These are phyloP conservation scores for Meripilus lineatus DNA, from an alignment of 1,284 basidiomycete species.

Conservation along the genomic window DNA sequence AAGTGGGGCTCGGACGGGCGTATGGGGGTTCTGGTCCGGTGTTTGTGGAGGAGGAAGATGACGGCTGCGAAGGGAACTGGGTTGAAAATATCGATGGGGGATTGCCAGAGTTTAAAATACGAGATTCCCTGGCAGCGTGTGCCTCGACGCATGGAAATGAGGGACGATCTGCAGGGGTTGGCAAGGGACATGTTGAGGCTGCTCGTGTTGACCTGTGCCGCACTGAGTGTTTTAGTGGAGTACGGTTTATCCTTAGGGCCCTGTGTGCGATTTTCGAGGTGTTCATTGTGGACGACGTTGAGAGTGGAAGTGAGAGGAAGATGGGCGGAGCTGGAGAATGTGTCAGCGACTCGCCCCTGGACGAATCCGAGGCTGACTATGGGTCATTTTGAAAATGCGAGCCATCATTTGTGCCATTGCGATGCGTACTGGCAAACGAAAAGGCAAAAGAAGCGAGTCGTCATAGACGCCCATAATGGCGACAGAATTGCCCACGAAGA, in stretches of 20 bases:
- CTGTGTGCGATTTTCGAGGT: conserved; percentile 13
- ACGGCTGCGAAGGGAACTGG: conserved; percentile 15
- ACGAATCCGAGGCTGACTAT: no score
- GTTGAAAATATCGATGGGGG: conserved; percentile 18
- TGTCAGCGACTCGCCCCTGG: no score
- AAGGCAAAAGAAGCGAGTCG: no score
- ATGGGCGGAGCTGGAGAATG: no score
- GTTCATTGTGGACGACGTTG: conserved; percentile 15
- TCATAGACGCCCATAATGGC: no score
- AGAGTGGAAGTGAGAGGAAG: background rate
- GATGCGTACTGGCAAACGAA: no score
- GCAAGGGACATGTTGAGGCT: conserved; percentile 22
- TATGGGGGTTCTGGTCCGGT: conserved; percentile 76
- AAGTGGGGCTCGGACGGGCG: conserved; percentile 64
- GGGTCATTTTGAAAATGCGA: no score
- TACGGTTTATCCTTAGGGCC: conserved; percentile 15
- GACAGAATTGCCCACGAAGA: no score
- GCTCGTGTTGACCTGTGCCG: conserved; percentile 19
- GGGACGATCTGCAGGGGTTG: conserved; percentile 29
- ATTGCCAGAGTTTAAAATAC: conserved; percentile 29
- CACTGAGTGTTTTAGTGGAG: conserved; percentile 8
- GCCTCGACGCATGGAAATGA: conserved; percentile 76
- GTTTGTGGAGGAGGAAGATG: conserved; percentile 21
- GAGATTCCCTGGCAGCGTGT: conserved; percentile 60
- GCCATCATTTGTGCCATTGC: no score